phyloP scores from a whole-genome alignment of 1,284 basidiomycete genomes.

The Inonotus obliquus region DNA sequence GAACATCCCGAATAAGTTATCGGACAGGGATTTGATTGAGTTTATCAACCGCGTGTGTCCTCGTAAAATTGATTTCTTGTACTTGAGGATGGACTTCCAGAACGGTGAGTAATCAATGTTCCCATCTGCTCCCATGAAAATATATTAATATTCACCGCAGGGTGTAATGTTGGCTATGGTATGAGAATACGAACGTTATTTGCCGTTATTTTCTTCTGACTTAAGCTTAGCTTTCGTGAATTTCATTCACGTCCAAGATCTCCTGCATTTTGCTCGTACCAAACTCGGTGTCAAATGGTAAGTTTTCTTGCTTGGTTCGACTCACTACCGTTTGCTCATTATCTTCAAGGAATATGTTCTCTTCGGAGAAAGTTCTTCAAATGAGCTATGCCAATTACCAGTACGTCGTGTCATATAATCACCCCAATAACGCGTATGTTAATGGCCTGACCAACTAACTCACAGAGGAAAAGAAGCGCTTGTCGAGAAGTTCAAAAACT shows the following conservation, averaged over 20 bases:
- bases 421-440: not conserved
- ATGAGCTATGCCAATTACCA: constrained; percentile 88
- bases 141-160: constrained; percentile 30
- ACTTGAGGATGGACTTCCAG: constrained; percentile 79
- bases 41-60: constrained; percentile 68
- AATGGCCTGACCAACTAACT: too few species aligned
- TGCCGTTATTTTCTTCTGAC: not conserved
- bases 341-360: constrained; percentile 74
- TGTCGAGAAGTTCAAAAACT: constrained; percentile 83
- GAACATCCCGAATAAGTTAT: constrained; percentile 89
- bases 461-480: constrained; percentile 79
- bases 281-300: constrained; percentile 77
- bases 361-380: constrained; percentile 80
- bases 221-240: constrained; percentile 60
- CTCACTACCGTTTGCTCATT: not conserved
- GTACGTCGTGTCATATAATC: constrained; percentile 37
- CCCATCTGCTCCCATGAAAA: not conserved
- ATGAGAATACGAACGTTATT: not conserved
- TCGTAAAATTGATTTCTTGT: constrained; percentile 76
- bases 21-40: constrained; percentile 62
- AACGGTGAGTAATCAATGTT: constrained; percentile 46
- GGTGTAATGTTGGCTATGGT: constrained; percentile 81
- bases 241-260: constrained; percentile 73
- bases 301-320: constrained; percentile 18
- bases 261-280: constrained; percentile 67